A percentile compares a stretch with the other conserved stretches of the same genome.
These are phyloP conservation scores for Pyropia haitanensis DNA, from an alignment of 23 red algal species.

Conservation along the genomic window DNA sequence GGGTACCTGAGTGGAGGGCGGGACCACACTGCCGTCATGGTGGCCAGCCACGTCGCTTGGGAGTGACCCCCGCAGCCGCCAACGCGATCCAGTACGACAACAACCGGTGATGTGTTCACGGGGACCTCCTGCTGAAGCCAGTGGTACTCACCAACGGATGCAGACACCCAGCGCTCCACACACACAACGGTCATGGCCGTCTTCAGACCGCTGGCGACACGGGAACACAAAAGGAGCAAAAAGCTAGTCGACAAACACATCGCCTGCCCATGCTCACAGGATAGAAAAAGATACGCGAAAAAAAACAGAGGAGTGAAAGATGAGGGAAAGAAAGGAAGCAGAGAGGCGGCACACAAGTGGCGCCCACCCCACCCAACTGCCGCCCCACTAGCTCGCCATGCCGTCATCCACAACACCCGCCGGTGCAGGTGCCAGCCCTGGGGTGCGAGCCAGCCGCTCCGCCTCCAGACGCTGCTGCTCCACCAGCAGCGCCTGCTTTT, in stretches of 20 bases:
- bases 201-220: no score
- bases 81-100: no score
- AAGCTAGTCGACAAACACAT: not conserved
- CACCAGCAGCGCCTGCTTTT: constrained; percentile 44
- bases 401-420: constrained; percentile 4
- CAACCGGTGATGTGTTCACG: no score
- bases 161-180: no score
- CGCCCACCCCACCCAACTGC: not conserved
- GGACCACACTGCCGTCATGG: no score
- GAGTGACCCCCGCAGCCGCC: no score
- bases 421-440: constrained; percentile 16
- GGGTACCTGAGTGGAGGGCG: no score
- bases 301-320: not conserved
- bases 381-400: not conserved
- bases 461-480: constrained; percentile 60
- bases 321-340: not conserved
- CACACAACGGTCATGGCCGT: no score
- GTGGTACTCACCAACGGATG: no score
- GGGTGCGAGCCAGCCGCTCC: constrained; percentile 56
- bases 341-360: not conserved
- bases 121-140: no score
- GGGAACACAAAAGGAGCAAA: no score
- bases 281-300: not conserved
- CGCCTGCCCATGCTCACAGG: not conserved
- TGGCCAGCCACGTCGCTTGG: no score